phyloP scores from a whole-genome alignment of 2,329 filamentous ascomycete genomes.

The Ascochyta koolunga region DNA sequence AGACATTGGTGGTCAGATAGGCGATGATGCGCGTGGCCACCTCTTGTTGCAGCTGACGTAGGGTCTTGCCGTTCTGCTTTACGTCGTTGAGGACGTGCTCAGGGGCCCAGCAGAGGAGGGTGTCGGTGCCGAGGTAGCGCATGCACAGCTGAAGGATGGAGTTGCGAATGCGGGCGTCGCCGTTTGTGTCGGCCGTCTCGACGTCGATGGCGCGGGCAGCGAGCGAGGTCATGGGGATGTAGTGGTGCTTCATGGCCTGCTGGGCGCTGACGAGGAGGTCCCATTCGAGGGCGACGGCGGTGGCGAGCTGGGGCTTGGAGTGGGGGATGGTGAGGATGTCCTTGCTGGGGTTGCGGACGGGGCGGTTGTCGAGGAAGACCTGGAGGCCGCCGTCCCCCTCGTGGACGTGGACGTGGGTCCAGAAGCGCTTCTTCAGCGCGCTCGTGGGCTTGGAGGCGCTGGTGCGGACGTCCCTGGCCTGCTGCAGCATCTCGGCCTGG shows the following conservation, averaged over 20 bases:
- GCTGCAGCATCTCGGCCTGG: slow-evolving; percentile 57
- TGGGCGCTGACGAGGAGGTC: slow-evolving; percentile 80
- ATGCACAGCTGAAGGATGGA: slow-evolving; percentile 72
- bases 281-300: slow-evolving; percentile 91
- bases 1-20: slow-evolving; percentile 74
- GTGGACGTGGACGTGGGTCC: slow-evolving; percentile 79
- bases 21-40: slow-evolving; percentile 73
- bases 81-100: slow-evolving; percentile 58
- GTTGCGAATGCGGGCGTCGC: slow-evolving; percentile 61
- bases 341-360: slow-evolving; percentile 79
- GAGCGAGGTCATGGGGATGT: slow-evolving; percentile 88
- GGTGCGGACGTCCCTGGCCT: slow-evolving; percentile 52
- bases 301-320: slow-evolving; percentile 80
- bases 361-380: slow-evolving; percentile 77
- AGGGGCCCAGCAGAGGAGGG: slow-evolving; percentile 86
- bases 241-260: slow-evolving; percentile 83
- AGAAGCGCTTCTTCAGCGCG: slow-evolving; percentile 76
- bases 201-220: slow-evolving; percentile 85
- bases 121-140: slow-evolving; percentile 90
- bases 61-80: slow-evolving; percentile 54
- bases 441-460: slow-evolving; percentile 53
- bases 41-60: slow-evolving; percentile 75
- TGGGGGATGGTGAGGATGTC: slow-evolving; percentile 72
- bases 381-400: slow-evolving; percentile 64
- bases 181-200: slow-evolving; percentile 65